Evolutionary conservation across 2,329 filamentous ascomycete genomes (phyloP), one percentile per base, ranked within the genome.

Genomic region (Penicillium hordei): DNA sequence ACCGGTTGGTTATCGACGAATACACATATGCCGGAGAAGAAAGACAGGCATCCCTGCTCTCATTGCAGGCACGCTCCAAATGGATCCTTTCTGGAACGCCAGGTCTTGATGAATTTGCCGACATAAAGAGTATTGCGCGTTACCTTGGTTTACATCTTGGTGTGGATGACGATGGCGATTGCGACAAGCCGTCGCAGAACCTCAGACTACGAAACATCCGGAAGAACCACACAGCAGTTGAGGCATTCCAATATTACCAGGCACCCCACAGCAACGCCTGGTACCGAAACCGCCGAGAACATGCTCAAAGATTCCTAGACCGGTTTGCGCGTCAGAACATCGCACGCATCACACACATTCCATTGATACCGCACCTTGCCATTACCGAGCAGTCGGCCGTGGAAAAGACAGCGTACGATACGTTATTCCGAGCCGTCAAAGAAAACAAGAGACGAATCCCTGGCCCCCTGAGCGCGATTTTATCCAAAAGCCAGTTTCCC

Each of bases 21-120:
- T 88, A 84, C 62, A 83, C 86, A 0, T 86, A 88, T 60, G 72
- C 82, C 5, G 75, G 77, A 44, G 66, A 74, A 17, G 69, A 78
- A 49, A 72, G 76, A 50, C 71, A 77, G 58, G 68, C 76, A 0
- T 73, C 76, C 0, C 71, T 85, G 5, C 72, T 78, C 7, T 73
- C 72, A 0, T 65, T 87, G 1, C 66, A 77, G 27, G 79, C 82
- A 12, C 74, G 78, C 42, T 83, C 81, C 40, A 80, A 79, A 53
- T 89, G 86, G 86, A 76, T 86, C 7, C 72, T 89, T 2, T 89
- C 86, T 0, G 86, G 83, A 3, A 89, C 86, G 1, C 86, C 86
- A 1, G 76, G 79, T 0, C 66, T 88, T 3, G 76, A 78, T 5
- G 81, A 83, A 53, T 86, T 86, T 63, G 78, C 80, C 1, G 83